Evolutionary conservation across 805 yeast species (phyloP).

Genomic region (Blastobotrys peoriensis): DNA sequence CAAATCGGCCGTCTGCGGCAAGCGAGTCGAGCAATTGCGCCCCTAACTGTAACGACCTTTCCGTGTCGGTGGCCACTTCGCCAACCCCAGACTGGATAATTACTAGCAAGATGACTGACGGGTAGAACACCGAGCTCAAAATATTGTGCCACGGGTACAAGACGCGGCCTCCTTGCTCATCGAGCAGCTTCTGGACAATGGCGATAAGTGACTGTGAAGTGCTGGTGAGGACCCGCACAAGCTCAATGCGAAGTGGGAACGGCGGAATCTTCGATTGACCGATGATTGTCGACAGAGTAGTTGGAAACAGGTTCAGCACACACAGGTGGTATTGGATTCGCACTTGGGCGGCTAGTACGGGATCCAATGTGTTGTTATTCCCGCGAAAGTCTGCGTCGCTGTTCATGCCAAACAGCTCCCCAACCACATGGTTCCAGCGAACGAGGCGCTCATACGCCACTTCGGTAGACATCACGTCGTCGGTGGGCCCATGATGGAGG

Average conservation of each 20-base stretch:
- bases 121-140: slow-evolving; percentile 40
- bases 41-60: slow-evolving; percentile 16
- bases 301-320: slow-evolving; percentile 4
- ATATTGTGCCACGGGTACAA: slow-evolving; percentile 52
- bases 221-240: neutral
- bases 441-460: neutral
- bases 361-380: neutral
- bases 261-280: slow-evolving; percentile 13
- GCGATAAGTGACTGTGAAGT: slow-evolving; percentile 23
- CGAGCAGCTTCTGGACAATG: slow-evolving; percentile 31
- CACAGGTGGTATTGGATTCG: slow-evolving; percentile 12
- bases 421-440: neutral
- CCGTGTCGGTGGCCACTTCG: slow-evolving; percentile 10
- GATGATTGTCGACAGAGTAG: slow-evolving; percentile 11
- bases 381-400: neutral
- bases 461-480: slow-evolving; percentile 3
- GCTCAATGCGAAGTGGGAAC: slow-evolving; percentile 21
- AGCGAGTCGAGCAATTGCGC: slow-evolving; percentile 16
- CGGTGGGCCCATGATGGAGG: slow-evolving; percentile 16
- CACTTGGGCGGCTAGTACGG: slow-evolving; percentile 15
- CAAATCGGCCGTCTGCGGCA: slow-evolving; percentile 21
- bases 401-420: neutral
- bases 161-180: slow-evolving; percentile 25
- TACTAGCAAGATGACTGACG: slow-evolving; percentile 31
- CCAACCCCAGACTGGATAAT: slow-evolving; percentile 39